A percentile compares a stretch with the other conserved stretches of the same genome.
Conservation (phyloP, 2,329 filamentous ascomycete genomes). For the Thelonectria rubi region DNA sequence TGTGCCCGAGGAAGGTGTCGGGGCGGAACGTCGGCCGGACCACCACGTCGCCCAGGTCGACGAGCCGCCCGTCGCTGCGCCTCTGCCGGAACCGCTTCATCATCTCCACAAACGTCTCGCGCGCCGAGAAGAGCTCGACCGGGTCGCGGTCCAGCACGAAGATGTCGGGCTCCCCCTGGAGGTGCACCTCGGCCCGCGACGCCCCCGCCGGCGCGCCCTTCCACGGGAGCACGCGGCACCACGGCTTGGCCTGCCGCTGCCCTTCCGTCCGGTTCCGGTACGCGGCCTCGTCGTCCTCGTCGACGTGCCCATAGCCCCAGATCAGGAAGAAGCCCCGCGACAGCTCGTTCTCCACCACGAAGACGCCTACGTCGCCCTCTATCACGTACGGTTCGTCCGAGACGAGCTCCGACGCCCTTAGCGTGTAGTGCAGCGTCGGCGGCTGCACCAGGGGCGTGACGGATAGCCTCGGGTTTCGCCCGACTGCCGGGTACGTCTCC, state of each 20-base stretch:
- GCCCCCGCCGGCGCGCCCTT: conserved; percentile 12
- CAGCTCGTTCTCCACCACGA: conserved; percentile 23
- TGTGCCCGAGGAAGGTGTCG: conserved; percentile 22
- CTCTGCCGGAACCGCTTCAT: conserved; percentile 24
- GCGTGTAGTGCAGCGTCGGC: conserved; percentile 24
- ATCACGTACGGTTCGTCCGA: conserved; percentile 17
- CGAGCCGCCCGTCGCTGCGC: conserved; percentile 21
- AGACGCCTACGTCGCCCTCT: conserved; percentile 20
- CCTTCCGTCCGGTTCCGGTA: conserved; percentile 1
- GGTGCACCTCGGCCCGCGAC: conserved; percentile 18
- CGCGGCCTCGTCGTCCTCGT: conserved; percentile 9
- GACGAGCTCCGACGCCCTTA: conserved; percentile 22
- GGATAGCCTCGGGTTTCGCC: conserved; percentile 14
- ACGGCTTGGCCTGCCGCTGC: conserved; percentile 10
- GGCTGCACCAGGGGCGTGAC: conserved; percentile 23
- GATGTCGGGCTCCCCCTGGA: conserved; percentile 25
- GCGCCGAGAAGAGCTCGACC: conserved; percentile 25
- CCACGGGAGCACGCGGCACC: conserved; percentile 25
- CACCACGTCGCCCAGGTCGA: conserved; percentile 24
- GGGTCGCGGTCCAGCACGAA: conserved; percentile 26
- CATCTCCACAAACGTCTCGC: conserved; percentile 28
- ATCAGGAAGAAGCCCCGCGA: conserved; percentile 22
- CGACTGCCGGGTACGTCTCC: conserved; percentile 17
- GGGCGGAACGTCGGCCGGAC: conserved; percentile 23
- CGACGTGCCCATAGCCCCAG: conserved; percentile 20